These are phyloP conservation scores for Boletus pseudo-olivaceus DNA, from an alignment of 768 basidiomycete genomes.

Conservation along the genomic window DNA sequence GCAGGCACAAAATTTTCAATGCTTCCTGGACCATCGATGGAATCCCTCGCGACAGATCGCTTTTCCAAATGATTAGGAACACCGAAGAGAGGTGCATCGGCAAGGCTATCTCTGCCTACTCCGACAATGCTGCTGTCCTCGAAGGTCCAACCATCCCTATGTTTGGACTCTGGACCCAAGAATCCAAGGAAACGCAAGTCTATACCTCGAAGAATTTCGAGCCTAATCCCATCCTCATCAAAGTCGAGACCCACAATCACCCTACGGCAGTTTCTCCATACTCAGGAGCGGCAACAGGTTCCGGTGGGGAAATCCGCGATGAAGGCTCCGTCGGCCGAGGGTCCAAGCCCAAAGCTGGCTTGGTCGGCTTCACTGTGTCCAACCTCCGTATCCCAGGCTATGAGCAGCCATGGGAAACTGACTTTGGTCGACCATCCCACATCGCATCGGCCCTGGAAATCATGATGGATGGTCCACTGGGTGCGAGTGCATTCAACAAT, in stretches of 20 bases:
- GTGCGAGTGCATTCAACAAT: conserved; percentile 95
- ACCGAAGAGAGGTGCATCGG: conserved; percentile 74
- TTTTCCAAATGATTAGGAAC: conserved; percentile 97
- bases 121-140: conserved; percentile 96
- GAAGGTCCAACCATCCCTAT: conserved; percentile 66
- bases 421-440: conserved; percentile 86
- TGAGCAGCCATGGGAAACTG: conserved; percentile 93
- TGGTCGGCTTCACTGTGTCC: conserved; percentile 89
- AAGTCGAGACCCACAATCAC: conserved; percentile 99
- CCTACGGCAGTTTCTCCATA: conserved; percentile 98
- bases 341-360: conserved; percentile 93
- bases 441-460: conserved; percentile 94
- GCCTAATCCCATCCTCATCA: conserved; percentile 85
- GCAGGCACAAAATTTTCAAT: conserved; percentile 99
- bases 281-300: conserved; percentile 98
- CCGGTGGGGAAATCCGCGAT: conserved; percentile 97
- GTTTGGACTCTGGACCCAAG: conserved; percentile 53
- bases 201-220: conserved; percentile 60
- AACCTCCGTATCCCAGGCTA: conserved; percentile 91
- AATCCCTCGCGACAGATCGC: conserved; percentile 55
- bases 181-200: conserved; percentile 27
- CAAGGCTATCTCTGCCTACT: conserved; percentile 94
- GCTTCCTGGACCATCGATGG: conserved; percentile 92
- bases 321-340: conserved; percentile 95
- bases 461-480: conserved; percentile 95